Evolutionary conservation across 306 rosid species (phyloP).

Genomic region (Fragaria ananassa): DNA sequence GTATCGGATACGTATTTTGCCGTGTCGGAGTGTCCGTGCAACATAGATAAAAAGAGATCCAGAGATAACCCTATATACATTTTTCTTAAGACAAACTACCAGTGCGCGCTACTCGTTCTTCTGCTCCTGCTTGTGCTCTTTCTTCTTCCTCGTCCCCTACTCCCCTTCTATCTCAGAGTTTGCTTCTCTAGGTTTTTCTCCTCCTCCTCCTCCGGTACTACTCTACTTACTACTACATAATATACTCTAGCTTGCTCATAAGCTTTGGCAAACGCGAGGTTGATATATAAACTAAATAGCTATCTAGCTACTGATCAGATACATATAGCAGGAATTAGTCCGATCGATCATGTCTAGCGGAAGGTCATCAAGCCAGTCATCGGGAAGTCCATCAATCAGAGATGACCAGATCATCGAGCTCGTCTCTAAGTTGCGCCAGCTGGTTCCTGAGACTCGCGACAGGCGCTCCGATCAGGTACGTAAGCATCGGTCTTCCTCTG

Average conservation of each 20-base stretch:
- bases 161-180: too few relatives aligned
- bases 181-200: neutral
- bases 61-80: too few relatives aligned
- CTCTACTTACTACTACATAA: neutral
- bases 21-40: too few relatives aligned
- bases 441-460: conserved; percentile 87
- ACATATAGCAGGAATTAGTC: neutral
- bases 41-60: too few relatives aligned
- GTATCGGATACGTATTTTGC: too few relatives aligned
- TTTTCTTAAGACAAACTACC: neutral
- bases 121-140: neutral
- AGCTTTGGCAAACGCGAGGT: neutral
- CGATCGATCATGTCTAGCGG: conserved; percentile 63
- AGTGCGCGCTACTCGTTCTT: neutral
- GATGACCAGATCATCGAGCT: conserved; percentile 98
- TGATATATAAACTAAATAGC: neutral
- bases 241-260: neutral
- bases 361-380: conserved; percentile 87
- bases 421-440: conserved; percentile 88
- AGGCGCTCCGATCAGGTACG: conserved; percentile 87
- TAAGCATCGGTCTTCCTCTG: neutral
- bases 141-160: conserved; percentile 5
- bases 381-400: conserved; percentile 57
- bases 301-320: neutral
- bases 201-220: neutral